A percentile compares a stretch with the other conserved stretches of the same genome.
phyloP scores from a whole-genome alignment of 2,329 filamentous ascomycete genomes.

The Corniculantispora saksenae region DNA sequence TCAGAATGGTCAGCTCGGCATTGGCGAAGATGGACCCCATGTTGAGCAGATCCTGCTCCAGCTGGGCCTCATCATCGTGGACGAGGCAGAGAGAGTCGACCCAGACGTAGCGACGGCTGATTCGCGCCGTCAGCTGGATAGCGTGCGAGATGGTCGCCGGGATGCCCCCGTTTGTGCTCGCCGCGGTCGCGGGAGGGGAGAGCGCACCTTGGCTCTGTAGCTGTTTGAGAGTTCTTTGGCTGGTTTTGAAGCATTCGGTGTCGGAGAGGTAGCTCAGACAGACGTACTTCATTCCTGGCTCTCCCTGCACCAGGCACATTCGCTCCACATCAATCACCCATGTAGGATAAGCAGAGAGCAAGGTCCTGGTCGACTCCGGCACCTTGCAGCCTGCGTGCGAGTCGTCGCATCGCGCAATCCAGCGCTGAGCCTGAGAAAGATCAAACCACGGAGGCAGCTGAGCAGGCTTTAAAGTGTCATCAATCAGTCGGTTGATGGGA shows the following conservation, averaged over 20 bases:
- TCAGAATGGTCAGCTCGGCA: not conserved
- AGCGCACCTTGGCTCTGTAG: not conserved
- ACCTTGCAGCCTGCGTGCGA: not conserved
- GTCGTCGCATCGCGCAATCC: not conserved
- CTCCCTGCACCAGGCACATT: not conserved
- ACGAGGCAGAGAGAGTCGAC: slow-evolving; percentile 2
- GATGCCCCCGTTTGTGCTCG: not conserved
- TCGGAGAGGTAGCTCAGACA: not conserved
- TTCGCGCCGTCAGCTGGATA: not conserved
- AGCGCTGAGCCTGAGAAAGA: not conserved
- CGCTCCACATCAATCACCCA: not conserved
- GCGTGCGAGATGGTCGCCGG: not conserved
- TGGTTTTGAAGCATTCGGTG: not conserved
- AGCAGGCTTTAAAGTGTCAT: not conserved
- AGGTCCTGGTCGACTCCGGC: not conserved
- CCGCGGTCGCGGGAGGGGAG: not conserved
- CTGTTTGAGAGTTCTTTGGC: not conserved
- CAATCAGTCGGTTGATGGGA: not conserved
- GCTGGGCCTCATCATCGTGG: not conserved
- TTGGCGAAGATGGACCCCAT: not conserved
- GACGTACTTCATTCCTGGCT: not conserved
- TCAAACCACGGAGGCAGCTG: not conserved
- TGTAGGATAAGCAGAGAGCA: not conserved
- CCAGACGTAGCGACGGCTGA: not conserved
- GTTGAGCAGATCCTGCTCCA: not conserved